Conservation (phyloP, 2,329 filamentous ascomycete genomes). For the Venturiaceae sp. region DNA sequence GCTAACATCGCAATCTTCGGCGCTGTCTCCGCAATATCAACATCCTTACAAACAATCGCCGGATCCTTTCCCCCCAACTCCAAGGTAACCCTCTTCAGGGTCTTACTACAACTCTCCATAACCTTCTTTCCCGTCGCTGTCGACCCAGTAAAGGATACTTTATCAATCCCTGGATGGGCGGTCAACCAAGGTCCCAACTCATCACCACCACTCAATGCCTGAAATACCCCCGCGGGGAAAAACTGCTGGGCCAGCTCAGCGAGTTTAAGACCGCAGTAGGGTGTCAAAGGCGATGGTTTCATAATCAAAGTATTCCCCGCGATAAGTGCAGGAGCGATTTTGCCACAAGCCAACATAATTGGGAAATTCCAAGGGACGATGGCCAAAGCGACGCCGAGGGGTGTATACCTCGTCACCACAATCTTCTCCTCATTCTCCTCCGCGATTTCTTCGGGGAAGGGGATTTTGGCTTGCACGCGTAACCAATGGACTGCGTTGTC, state of each 20-base stretch:
- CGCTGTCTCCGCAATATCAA: constrained; percentile 27
- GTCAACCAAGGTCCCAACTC: constrained; percentile 45
- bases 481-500: constrained; percentile 19
- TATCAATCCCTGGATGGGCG: constrained; percentile 43
- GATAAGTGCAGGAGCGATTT: constrained; percentile 39
- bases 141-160: constrained; percentile 51
- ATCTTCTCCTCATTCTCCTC: constrained; percentile 7
- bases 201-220: constrained; percentile 45
- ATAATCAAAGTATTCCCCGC: constrained; percentile 48
- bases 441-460: constrained; percentile 5
- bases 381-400: constrained; percentile 2
- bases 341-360: constrained; percentile 33
- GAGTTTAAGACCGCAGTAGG: constrained; percentile 42
- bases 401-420: constrained; percentile 11
- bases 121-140: constrained; percentile 40
- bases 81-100: constrained; percentile 44
- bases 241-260: constrained; percentile 38
- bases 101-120: constrained; percentile 39
- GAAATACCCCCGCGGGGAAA: constrained; percentile 47
- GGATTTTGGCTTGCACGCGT: background rate
- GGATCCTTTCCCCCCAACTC: constrained; percentile 48
- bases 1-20: constrained; percentile 33
- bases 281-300: constrained; percentile 50
- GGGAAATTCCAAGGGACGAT: constrained; percentile 18
- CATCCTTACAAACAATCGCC: constrained; percentile 43